Percentiles rank a stretch among this genome's conserved stretches.
Evolutionary conservation across 108 stramenopile species (phyloP).

Genomic region (Skeletonema costatum): DNA sequence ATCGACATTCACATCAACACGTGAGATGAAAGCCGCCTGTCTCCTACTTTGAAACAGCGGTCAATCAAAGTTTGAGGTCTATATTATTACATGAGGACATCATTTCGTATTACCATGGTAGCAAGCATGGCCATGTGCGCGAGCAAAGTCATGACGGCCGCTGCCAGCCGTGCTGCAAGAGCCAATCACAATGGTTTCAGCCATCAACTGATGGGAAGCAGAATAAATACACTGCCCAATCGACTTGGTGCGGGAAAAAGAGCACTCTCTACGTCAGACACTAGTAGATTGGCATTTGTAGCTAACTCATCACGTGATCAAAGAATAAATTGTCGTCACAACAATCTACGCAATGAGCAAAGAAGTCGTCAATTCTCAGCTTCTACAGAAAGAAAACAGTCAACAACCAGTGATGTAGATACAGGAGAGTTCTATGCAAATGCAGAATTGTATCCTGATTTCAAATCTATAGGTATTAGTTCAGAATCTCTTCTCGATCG

Average conservation of each 20-base stretch:
- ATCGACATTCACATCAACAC: background rate
- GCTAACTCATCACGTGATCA: background rate
- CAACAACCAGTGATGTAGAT: slow-evolving; percentile 18
- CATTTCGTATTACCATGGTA: background rate
- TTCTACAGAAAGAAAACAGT: background rate
- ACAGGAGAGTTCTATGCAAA: slow-evolving; percentile 54
- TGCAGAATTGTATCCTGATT: slow-evolving; percentile 38
- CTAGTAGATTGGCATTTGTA: background rate
- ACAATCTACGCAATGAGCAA: background rate
- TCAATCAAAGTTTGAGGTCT: background rate
- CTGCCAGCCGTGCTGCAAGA: background rate
- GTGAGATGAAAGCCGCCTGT: background rate
- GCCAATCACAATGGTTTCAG: background rate
- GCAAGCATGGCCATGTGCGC: background rate
- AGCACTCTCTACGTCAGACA: background rate
- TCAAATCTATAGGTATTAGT: slow-evolving; percentile 70
- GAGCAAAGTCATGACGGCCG: background rate
- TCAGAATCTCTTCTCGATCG: slow-evolving; percentile 68
- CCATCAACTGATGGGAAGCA: background rate
- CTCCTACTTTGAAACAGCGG: background rate
- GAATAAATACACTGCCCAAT: background rate
- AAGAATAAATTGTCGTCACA: background rate
- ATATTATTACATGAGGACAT: background rate
- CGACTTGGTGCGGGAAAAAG: background rate
- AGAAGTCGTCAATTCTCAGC: background rate